A percentile compares a stretch with the other conserved stretches of the same genome.
Evolutionary conservation across 1,139 yeast species (phyloP).

Genomic region (Candida sp.): DNA sequence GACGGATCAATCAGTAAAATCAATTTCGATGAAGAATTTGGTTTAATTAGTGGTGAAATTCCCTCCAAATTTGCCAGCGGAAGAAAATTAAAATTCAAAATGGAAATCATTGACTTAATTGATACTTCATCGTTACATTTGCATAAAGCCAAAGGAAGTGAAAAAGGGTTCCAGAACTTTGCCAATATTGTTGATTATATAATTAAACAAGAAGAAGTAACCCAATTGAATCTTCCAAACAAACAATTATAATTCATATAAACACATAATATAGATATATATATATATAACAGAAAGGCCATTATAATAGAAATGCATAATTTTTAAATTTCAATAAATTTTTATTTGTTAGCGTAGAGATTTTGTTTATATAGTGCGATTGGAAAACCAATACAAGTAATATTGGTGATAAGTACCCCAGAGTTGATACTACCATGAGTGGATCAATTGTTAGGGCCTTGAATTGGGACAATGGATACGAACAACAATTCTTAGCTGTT

Average conservation of each 20-base stretch:
- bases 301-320: background rate
- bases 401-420: background rate
- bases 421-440: slow-evolving; percentile 28
- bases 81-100: slow-evolving; percentile 45
- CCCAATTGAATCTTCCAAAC: no score
- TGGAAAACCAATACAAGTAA: background rate
- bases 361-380: no score
- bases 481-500: slow-evolving; percentile 59
- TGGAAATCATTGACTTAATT: slow-evolving; percentile 38
- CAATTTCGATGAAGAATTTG: slow-evolving; percentile 41
- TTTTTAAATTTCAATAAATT: no score
- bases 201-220: slow-evolving; percentile 30
- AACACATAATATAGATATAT: background rate
- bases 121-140: slow-evolving; percentile 50
- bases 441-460: slow-evolving; percentile 56
- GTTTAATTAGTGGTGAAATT: slow-evolving; percentile 42
- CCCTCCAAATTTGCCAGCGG: slow-evolving; percentile 50
- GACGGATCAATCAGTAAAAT: slow-evolving; percentile 49
- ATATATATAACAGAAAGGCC: background rate
- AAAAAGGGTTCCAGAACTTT: slow-evolving; percentile 58
- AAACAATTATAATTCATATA: no score
- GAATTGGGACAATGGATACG: slow-evolving; percentile 56
- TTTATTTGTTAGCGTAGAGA: no score
- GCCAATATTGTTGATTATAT: slow-evolving; percentile 44
- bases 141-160: slow-evolving; percentile 62